A percentile compares a stretch with the other conserved stretches of the same genome.
phyloP scores from a whole-genome alignment of 1,284 basidiomycete genomes.

The Baeospora myosura region DNA sequence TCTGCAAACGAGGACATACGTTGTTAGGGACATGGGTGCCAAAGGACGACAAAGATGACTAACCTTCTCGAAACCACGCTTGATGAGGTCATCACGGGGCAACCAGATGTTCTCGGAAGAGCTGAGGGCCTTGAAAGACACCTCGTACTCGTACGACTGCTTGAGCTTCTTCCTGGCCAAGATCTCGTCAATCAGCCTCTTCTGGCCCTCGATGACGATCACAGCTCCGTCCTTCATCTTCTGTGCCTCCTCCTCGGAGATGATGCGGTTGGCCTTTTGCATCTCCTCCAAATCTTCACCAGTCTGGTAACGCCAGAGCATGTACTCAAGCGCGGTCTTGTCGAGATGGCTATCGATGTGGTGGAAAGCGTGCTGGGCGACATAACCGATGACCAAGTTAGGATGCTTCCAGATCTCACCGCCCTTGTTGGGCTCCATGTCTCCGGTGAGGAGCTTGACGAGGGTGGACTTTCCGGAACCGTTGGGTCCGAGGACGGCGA shows the following conservation, averaged over 20 bases:
- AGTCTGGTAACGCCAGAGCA: conserved; percentile 99
- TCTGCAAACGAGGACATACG: conserved; percentile 43
- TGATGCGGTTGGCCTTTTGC: conserved; percentile 82
- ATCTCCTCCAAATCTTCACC: conserved; percentile 98
- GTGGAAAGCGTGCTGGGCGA: conserved; percentile 98
- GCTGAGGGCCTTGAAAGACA: conserved; percentile 86
- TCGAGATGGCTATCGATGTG: conserved; percentile 97
- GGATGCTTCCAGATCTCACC: conserved; percentile 99
- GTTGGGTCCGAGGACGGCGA: conserved; percentile 94
- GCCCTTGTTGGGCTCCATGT: conserved; percentile 93
- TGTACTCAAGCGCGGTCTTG: conserved; percentile 97
- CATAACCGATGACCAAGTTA: conserved; percentile 98
- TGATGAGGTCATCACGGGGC: conserved; percentile 92
- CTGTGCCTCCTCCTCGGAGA: conserved; percentile 82
- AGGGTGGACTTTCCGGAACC: conserved; percentile 98
- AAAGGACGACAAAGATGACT: conserved; percentile 12
- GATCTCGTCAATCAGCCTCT: conserved; percentile 93
- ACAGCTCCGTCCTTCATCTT: conserved; percentile 96
- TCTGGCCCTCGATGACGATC: conserved; percentile 87
- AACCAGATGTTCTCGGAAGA: conserved; percentile 97
- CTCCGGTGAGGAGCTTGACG: conserved; percentile 97
- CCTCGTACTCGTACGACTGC: conserved; percentile 98
- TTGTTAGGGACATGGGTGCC: conserved; percentile 3
- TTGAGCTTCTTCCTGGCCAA: conserved; percentile 92
- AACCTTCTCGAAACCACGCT: conserved; percentile 95